Conservation (phyloP, 805 yeast species). For the Yamadazyma nakazawae region DNA sequence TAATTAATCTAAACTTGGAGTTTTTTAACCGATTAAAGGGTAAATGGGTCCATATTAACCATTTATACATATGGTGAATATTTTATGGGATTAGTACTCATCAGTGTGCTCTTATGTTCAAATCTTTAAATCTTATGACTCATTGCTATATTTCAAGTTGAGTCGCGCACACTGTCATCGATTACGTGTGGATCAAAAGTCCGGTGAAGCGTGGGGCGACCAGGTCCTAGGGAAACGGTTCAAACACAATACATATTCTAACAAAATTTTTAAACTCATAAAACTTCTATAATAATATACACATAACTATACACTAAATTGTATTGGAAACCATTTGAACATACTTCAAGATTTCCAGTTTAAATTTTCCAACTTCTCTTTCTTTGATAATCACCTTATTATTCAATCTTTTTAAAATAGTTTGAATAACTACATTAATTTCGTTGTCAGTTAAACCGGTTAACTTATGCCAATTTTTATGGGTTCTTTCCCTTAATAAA, state of each 20-base stretch:
- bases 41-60: too few relatives aligned
- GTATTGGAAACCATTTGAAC: constrained; percentile 36
- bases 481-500: constrained; percentile 28
- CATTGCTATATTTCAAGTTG: not conserved
- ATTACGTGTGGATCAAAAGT: not conserved
- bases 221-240: not conserved
- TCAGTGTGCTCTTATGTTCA: too few relatives aligned
- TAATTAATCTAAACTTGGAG: not conserved
- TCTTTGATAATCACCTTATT: constrained; percentile 38
- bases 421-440: constrained; percentile 31
- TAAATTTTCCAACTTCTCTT: constrained; percentile 35
- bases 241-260: too few relatives aligned
- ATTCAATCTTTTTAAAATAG: constrained; percentile 37
- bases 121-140: not conserved
- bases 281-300: constrained; percentile 2
- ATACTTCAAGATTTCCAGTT: constrained; percentile 38
- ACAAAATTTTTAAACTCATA: not conserved
- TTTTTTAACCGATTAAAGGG: too few relatives aligned
- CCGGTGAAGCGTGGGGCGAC: not conserved
- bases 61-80: too few relatives aligned
- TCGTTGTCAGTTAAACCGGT: constrained; percentile 38
- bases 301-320: constrained; percentile 7
- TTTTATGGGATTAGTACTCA: too few relatives aligned
- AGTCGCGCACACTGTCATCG: not conserved
- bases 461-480: constrained; percentile 31